Base-by-base conservation (phyloP, 2,329 filamentous ascomycete genomes). In the Colletotrichum sp. region DNA sequence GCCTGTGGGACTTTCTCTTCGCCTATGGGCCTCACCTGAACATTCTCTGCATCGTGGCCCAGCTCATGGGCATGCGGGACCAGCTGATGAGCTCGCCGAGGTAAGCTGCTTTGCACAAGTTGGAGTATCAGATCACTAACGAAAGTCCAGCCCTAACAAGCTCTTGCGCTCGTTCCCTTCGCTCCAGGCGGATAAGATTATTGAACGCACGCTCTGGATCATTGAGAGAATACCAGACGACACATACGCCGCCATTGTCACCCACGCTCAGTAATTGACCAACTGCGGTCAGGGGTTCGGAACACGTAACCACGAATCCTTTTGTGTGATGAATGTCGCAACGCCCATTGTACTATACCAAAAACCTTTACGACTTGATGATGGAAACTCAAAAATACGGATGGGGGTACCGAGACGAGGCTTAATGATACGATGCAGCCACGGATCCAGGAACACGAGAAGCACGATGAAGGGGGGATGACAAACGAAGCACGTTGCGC, bases 1-100 rank as follows among this genome's bases (percentile, higher is more conserved):
- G 95, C 77, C 90, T 99, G 3, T 99, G 97, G 97, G 97, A 99
- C 84, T 99, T 99, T 80, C 86, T 99, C 26, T 98, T 99, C 82
- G 96, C 97, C 0, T 99, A 98, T 80, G 97, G 97, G 0, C 93
- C 96, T 44, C 97, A 99, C 84, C 85, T 99, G 77, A 99, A 99
- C 82, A 95, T 99, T 72, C 87, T 99, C 26, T 99, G 97, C 83
- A 98, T 99, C 78, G 97, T 99, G 18, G 96, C 96, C 16, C 97
- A 99, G 85, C 88, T 99, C 68, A 93, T 98, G 65, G 91, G 98
- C 81, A 95, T 98, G 86, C 90, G 96, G 75, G 94, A 96, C 72
- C 93, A 95, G 77, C 93, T 99, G 69, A 87, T 99, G 80, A 92
- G 92, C 73, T 98, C 95, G 73, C 91, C 94, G 8, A 98, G 95